Base-by-base conservation (phyloP, 2,329 filamentous ascomycete genomes). In the Chalara sp. region DNA sequence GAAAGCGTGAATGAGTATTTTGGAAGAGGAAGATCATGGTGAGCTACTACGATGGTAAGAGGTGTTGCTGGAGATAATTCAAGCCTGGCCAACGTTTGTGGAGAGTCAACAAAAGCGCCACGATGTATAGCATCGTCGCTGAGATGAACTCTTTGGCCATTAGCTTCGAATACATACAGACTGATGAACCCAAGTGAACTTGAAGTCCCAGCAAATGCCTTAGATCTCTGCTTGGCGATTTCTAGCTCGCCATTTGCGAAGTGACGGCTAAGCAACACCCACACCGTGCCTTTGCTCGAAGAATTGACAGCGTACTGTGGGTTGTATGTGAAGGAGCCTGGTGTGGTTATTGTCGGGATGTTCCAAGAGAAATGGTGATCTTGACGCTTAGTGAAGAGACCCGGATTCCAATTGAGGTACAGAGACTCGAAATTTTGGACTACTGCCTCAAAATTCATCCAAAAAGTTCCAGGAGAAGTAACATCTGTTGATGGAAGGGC, bases 381-480 rank as follows among this genome's bases (percentile, higher is more conserved):
- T 66, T 96, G 85, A 6, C 91, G 83, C 64, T 87, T 72, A 1
- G 74, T 73, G 68, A 99, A 99, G 1, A 96, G 73, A 0, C 79
- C 78, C 0, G 93, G 91, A 58, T 96, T 96, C 93, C 93, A 99
- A 69, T 97, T 99, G 49, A 99, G 75, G 67, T 97, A 99, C 58
- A 99, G 81, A 13, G 91, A 95, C 65, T 97, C 90, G 56, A 96
- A 99, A 64, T 96, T 84, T 62, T 96, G 90, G 35, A 89, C 79
- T 4, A 96, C 83, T 57, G 90, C 87, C 59, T 95, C 87, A 31
- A 93, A 81, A 29, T 85, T 83, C 70, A 97, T 95, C 92, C 93
- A 97, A 64, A 96, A 95, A 1, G 86, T 89, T n/a, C 90, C 89
- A 0, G 86, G 84, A 31, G 70, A 67, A 21, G 69, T 61, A 37